A percentile compares a stretch with the other conserved stretches of the same genome.
Evolutionary conservation across 805 yeast species (phyloP).

Genomic region (Hanseniaspora clermontiae): DNA sequence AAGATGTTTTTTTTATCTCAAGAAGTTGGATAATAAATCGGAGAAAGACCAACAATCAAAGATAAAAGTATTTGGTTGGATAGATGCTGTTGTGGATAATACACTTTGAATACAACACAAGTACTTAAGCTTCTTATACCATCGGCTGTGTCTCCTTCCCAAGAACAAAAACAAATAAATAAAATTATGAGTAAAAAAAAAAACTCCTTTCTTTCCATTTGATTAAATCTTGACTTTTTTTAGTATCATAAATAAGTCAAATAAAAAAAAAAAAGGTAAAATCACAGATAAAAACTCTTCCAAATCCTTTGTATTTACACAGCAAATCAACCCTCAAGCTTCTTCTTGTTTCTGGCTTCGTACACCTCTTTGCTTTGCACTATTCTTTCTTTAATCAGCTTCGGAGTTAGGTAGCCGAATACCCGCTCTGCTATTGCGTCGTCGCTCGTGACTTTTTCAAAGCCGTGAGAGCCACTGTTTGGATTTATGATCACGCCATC

Average conservation of each 20-base stretch:
- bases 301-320: too few relatives aligned
- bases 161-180: too few relatives aligned
- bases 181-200: background rate
- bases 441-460: constrained; percentile 28
- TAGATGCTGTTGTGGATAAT: too few relatives aligned
- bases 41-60: too few relatives aligned
- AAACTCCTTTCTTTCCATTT: background rate
- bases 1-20: too few relatives aligned
- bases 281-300: too few relatives aligned
- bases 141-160: background rate
- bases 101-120: too few relatives aligned
- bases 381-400: constrained; percentile 59
- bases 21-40: too few relatives aligned
- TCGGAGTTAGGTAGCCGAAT: constrained; percentile 39
- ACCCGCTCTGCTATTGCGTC: constrained; percentile 38
- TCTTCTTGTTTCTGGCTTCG: constrained; percentile 68
- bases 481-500: constrained; percentile 54
- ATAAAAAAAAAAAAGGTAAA: too few relatives aligned
- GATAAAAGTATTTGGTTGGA: too few relatives aligned
- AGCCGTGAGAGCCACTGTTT: constrained; percentile 12
- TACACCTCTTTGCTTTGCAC: constrained; percentile 53
- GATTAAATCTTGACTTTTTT: background rate
- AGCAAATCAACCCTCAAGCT: background rate
- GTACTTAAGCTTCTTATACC: constrained; percentile 39
- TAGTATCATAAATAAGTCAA: too few relatives aligned